Conservation (phyloP, 345 rosid species). For the Lumnitzera racemosa region DNA sequence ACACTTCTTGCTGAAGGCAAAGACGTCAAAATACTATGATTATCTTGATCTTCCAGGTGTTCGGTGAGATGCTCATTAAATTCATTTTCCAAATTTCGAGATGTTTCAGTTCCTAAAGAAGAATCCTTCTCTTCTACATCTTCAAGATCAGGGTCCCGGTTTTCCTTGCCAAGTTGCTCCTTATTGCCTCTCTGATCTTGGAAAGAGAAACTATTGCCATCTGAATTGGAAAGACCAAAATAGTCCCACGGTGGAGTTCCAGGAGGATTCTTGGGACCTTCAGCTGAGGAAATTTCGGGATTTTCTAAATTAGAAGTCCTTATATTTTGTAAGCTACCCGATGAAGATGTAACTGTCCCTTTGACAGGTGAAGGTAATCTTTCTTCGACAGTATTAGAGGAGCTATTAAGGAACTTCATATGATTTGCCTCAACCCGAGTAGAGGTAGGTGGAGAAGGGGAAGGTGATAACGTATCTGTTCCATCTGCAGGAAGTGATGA, state of each 20-base stretch:
- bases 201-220: conserved; percentile 49
- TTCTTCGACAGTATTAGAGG: conserved; percentile 66
- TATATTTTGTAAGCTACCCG: conserved; percentile 34
- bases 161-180: no score
- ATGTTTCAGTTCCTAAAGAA: conserved; percentile 46
- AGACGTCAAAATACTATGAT: conserved; percentile 32
- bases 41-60: conserved; percentile 38
- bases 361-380: conserved; percentile 47
- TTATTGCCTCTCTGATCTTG: conserved; percentile 32
- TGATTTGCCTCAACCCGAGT: conserved; percentile 45
- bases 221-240: conserved; percentile 63
- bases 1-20: conserved; percentile 29
- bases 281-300: conserved; percentile 38
- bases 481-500: conserved; percentile 41
- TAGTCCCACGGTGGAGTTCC: conserved; percentile 81
- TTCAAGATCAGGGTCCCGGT: conserved; percentile 30
- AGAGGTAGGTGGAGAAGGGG: conserved; percentile 52
- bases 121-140: conserved; percentile 55
- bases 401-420: conserved; percentile 56
- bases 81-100: conserved; percentile 64
- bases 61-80: conserved; percentile 61
- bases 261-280: conserved; percentile 42
- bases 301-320: conserved; percentile 34
- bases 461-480: conserved; percentile 47
- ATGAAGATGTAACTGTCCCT: conserved; percentile 38